Conservation (phyloP, 345 rosid genomes). For the Heritiera littoralis region DNA sequence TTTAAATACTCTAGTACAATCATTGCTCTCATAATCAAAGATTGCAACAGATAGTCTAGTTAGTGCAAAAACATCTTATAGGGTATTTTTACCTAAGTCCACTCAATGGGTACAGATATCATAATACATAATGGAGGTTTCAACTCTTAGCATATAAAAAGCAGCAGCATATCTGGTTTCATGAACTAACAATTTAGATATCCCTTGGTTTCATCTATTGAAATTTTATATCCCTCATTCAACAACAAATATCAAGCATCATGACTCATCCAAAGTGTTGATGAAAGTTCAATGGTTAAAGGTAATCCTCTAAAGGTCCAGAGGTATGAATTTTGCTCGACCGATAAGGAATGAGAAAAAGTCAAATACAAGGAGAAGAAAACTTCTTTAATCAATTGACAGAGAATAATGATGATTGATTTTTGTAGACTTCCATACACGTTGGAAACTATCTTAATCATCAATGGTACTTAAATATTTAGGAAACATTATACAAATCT, state of each 20-base stretch:
- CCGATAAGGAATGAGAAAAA: background rate
- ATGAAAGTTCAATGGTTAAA: background rate
- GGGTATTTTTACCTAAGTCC: background rate
- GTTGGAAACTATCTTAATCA: slow-evolving; percentile 7
- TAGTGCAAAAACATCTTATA: background rate
- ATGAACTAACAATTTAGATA: background rate
- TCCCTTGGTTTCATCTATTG: background rate
- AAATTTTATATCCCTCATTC: background rate
- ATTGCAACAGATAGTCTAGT: background rate
- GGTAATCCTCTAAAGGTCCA: background rate
- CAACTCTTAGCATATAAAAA: background rate
- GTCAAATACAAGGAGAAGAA: slow-evolving; percentile 3
- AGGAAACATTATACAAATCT: background rate
- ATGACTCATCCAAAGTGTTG: background rate
- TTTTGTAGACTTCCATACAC: slow-evolving; percentile 18
- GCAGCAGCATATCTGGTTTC: background rate
- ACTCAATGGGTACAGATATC: background rate
- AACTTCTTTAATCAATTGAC: background rate
- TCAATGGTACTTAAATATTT: slow-evolving; percentile 11
- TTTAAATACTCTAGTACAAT: background rate
- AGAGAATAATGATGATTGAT: background rate
- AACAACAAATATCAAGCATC: background rate
- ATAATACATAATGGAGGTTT: background rate
- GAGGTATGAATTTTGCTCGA: background rate
- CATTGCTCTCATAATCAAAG: background rate